Evolutionary conservation across 352 stramenopile species (phyloP).

Genomic region (Phytophthora uliginosa): DNA sequence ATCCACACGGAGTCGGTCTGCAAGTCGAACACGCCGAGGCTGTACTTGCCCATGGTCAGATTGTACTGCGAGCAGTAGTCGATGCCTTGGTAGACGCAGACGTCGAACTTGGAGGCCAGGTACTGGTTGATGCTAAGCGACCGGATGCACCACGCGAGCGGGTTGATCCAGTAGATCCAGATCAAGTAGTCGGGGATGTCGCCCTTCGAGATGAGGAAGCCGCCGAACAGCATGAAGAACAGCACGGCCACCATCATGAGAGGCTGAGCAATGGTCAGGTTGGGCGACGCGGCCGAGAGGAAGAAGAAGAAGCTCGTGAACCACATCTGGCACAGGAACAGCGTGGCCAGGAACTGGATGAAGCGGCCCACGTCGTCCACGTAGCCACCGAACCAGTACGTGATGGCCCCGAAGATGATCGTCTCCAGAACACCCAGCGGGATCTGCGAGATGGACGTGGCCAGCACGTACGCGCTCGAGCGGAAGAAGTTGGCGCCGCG

Average conservation of each 20-base stretch:
- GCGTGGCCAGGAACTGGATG: slow-evolving; percentile 65
- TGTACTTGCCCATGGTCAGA: slow-evolving; percentile 49
- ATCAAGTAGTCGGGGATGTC: slow-evolving; percentile 70
- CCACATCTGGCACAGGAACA: slow-evolving; percentile 76
- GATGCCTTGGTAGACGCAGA: slow-evolving; percentile 55
- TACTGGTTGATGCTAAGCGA: slow-evolving; percentile 72
- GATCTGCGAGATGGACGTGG: slow-evolving; percentile 53
- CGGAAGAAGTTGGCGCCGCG: slow-evolving; percentile 90
- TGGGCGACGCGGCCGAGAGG: slow-evolving; percentile 58
- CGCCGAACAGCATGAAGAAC: slow-evolving; percentile 75
- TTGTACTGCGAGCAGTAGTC: slow-evolving; percentile 57
- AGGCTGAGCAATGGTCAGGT: slow-evolving; percentile 64
- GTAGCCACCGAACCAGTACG: slow-evolving; percentile 93
- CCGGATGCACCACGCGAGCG: slow-evolving; percentile 72
- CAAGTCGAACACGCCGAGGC: slow-evolving; percentile 57
- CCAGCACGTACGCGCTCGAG: slow-evolving; percentile 87
- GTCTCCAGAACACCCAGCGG: slow-evolving; percentile 75
- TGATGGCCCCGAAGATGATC: slow-evolving; percentile 82
- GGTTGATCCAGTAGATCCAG: slow-evolving; percentile 87
- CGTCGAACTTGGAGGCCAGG: slow-evolving; percentile 43
- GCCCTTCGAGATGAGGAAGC: slow-evolving; percentile 69
- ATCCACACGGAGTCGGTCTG: slow-evolving; percentile 57
- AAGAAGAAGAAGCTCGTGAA: slow-evolving; percentile 84
- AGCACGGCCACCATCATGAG: slow-evolving; percentile 69
- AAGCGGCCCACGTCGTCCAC: slow-evolving; percentile 50